phyloP scores from a whole-genome alignment of 139 green algal genomes.

The Closterium sp. region DNA sequence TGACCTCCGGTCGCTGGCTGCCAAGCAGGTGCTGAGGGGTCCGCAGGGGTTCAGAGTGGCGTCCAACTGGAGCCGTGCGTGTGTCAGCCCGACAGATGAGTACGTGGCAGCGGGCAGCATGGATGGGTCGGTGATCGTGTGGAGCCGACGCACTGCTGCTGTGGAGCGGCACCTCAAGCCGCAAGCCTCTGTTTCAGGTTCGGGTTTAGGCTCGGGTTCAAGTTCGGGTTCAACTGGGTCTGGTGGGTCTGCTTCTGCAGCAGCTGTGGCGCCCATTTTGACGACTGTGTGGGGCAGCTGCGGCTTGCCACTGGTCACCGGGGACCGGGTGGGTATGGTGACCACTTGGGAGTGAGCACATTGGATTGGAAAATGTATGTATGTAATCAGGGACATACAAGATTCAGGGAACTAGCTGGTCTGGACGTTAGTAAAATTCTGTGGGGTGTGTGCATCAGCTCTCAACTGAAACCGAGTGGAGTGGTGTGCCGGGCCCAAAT shows the following conservation, averaged over 20 bases:
- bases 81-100: conserved; percentile 31
- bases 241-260: background rate
- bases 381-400: too few relatives aligned
- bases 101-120: conserved; percentile 34
- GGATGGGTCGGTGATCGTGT: conserved; percentile 42
- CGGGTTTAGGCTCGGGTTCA: background rate
- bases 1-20: conserved; percentile 32
- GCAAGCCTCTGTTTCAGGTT: background rate
- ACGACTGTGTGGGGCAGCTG: conserved; percentile 30
- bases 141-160: background rate
- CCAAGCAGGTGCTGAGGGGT: background rate
- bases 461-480: too few relatives aligned
- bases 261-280: background rate
- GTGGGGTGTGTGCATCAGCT: too few relatives aligned
- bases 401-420: too few relatives aligned
- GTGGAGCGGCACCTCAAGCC: conserved; percentile 23
- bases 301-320: conserved; percentile 19
- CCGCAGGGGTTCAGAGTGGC: conserved; percentile 8
- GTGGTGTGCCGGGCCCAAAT: too few relatives aligned
- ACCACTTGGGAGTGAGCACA: background rate
- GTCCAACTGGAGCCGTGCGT: conserved; percentile 37
- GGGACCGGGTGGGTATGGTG: conserved; percentile 13
- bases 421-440: too few relatives aligned
- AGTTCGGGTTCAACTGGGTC: background rate
- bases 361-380: background rate